These are phyloP conservation scores for Lichina pygmaea DNA, from an alignment of 495 filamentous ascomycete species.

Conservation along the genomic window DNA sequence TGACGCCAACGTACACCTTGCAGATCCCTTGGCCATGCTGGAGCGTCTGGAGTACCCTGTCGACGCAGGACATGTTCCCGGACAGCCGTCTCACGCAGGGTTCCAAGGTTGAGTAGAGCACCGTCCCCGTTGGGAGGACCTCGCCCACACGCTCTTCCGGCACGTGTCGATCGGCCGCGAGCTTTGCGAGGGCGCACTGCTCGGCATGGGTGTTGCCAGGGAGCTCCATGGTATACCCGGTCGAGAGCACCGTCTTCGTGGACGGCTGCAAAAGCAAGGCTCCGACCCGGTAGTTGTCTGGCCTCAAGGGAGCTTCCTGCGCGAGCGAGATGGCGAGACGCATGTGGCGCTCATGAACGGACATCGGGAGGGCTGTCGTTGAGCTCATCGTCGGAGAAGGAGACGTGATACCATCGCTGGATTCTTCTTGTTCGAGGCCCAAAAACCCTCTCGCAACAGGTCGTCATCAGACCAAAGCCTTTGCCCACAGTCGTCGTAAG, in stretches of 20 bases:
- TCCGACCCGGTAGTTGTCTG: conserved; percentile 83
- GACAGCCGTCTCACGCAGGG: conserved; percentile 62
- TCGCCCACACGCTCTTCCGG: conserved; percentile 26
- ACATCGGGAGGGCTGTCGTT: neutral
- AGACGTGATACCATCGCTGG: too few relatives aligned
- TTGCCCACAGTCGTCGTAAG: too few relatives aligned
- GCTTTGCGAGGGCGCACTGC: conserved; percentile 67
- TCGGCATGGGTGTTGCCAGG: conserved; percentile 89
- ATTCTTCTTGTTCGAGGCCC: too few relatives aligned
- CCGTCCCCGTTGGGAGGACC: conserved; percentile 25
- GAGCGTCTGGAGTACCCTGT: conserved; percentile 39
- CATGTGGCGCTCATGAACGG: conserved; percentile 35
- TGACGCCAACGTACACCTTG: conserved; percentile 65
- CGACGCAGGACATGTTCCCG: conserved; percentile 59
- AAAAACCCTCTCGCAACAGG: too few relatives aligned
- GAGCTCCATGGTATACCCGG: conserved; percentile 77
- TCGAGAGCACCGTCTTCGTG: conserved; percentile 39
- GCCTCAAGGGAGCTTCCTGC: conserved; percentile 48
- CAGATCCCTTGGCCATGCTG: conserved; percentile 25
- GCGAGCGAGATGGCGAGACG: conserved; percentile 46
- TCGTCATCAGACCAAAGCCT: too few relatives aligned
- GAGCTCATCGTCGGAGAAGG: neutral
- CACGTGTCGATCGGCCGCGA: conserved; percentile 18
- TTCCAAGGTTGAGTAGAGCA: conserved; percentile 85
- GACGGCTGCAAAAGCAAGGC: conserved; percentile 42